Conservation (phyloP, 352 stramenopile species). For the Pythium aquatile region DNA sequence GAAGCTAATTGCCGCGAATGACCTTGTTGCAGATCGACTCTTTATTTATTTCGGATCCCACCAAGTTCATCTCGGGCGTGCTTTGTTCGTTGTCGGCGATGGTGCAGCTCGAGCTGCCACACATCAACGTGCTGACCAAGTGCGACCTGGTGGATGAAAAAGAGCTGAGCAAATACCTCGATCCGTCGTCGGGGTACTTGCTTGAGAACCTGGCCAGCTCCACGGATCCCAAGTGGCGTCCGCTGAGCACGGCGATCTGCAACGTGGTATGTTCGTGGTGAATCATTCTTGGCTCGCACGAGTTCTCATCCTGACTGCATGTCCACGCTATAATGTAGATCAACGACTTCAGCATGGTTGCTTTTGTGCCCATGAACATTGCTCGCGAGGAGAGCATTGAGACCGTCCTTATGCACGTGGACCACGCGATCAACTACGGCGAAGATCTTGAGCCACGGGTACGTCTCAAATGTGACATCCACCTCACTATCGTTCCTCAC, state of each 20-base stretch:
- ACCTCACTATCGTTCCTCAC: neutral
- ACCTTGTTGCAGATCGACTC: constrained; percentile 77
- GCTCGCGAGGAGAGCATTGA: constrained; percentile 96
- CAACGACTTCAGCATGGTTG: constrained; percentile 97
- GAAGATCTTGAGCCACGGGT: constrained; percentile 93
- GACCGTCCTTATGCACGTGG: constrained; percentile 93
- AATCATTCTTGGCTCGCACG: too few species aligned
- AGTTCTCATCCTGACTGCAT: too few species aligned
- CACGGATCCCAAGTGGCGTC: constrained; percentile 81
- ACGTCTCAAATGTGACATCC: constrained; percentile 4
- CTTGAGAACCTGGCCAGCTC: constrained; percentile 80
- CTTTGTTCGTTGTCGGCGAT: constrained; percentile 97
- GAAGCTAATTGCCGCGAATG: neutral
- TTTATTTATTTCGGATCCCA: constrained; percentile 94
- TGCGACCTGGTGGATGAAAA: constrained; percentile 90
- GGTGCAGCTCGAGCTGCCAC: constrained; percentile 97
- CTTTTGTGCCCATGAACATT: constrained; percentile 97
- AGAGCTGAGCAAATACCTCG: constrained; percentile 84
- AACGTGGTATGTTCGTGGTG: constrained; percentile 63
- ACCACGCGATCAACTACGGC: constrained; percentile 97
- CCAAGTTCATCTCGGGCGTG: constrained; percentile 98
- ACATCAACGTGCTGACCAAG: constrained; percentile 93
- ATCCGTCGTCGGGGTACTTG: constrained; percentile 81
- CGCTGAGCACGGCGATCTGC: constrained; percentile 79
- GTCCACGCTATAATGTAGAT: constrained; percentile 39